phyloP scores from a whole-genome alignment of 306 rosid genomes.

The Cicer arietinum region DNA sequence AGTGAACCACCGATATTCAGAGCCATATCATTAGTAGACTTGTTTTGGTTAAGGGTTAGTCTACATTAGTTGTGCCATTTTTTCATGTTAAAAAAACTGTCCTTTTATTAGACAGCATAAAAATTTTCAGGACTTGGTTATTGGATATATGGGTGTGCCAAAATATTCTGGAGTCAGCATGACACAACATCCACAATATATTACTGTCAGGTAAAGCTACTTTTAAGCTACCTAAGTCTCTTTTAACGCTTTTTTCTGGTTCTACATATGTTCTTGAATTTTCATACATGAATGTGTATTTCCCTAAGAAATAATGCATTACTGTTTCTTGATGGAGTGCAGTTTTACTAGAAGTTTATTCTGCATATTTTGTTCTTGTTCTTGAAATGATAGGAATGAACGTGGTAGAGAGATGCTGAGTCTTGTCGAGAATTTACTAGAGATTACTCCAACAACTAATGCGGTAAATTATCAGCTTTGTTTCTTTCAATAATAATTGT shows the following conservation, averaged over 20 bases:
- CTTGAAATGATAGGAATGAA: conserved; percentile 71
- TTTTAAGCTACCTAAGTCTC: conserved; percentile 2
- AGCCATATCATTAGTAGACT: neutral
- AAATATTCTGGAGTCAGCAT: conserved; percentile 90
- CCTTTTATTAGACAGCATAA: neutral
- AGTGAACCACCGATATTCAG: neutral
- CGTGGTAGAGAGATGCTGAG: conserved; percentile 91
- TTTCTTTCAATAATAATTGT: conserved; percentile 25
- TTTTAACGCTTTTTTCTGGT: neutral
- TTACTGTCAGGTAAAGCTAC: conserved; percentile 81
- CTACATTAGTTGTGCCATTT: conserved; percentile 19
- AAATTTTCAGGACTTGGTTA: conserved; percentile 78
- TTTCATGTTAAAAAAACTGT: conserved; percentile 30
- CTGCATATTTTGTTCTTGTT: conserved; percentile 32
- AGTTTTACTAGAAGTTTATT: conserved; percentile 29
- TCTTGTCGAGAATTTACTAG: conserved; percentile 74
- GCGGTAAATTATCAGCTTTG: conserved; percentile 55
- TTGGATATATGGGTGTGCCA: conserved; percentile 99
- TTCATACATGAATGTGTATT: conserved; percentile 3
- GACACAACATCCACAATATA: conserved; percentile 97
- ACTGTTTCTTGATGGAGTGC: conserved; percentile 7
- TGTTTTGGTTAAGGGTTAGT: neutral
- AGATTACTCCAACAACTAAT: conserved; percentile 70
- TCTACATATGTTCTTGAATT: conserved; percentile 3
- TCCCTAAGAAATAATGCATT: conserved; percentile 11